Conservation (phyloP, 139 green algal genomes). For the Volvox reticuliferus region DNA sequence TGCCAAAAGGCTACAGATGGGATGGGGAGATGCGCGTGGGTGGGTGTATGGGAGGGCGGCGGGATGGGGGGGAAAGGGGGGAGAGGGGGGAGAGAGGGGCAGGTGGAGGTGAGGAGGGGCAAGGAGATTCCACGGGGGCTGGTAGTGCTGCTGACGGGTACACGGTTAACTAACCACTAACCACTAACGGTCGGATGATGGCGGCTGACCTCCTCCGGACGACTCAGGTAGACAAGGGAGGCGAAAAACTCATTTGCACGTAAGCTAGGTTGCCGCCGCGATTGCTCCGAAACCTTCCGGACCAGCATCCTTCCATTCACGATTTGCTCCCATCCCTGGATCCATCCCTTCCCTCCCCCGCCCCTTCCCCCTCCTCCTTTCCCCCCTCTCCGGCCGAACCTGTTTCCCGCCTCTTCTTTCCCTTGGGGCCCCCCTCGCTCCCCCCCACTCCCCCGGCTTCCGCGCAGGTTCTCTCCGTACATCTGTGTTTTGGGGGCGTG, state of each 20-base stretch:
- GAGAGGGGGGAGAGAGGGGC: neutral
- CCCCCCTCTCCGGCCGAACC: neutral
- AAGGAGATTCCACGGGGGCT: too few species aligned
- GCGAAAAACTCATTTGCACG: too few species aligned
- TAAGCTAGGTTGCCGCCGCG: too few species aligned
- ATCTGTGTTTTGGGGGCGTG: conserved; percentile 67
- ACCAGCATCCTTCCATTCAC: too few species aligned
- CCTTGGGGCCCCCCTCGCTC: neutral
- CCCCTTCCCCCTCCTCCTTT: neutral
- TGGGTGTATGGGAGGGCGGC: neutral
- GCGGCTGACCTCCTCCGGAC: too few species aligned
- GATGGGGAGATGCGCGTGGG: conserved; percentile 76
- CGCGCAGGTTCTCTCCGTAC: conserved; percentile 65
- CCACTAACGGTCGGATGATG: too few species aligned
- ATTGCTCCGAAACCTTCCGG: too few species aligned
- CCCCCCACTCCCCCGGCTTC: neutral
- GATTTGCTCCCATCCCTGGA: too few species aligned
- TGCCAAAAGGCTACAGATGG: conserved; percentile 81
- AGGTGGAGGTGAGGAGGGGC: too few species aligned
- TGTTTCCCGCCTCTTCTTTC: neutral
- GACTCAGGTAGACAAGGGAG: too few species aligned
- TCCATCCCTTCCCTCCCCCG: neutral
- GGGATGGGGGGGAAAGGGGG: neutral
- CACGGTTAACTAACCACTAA: too few species aligned
- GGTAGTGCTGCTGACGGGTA: too few species aligned